Evolutionary conservation across 305 asterid species (phyloP).

Genomic region (Coffea humblotiana): DNA sequence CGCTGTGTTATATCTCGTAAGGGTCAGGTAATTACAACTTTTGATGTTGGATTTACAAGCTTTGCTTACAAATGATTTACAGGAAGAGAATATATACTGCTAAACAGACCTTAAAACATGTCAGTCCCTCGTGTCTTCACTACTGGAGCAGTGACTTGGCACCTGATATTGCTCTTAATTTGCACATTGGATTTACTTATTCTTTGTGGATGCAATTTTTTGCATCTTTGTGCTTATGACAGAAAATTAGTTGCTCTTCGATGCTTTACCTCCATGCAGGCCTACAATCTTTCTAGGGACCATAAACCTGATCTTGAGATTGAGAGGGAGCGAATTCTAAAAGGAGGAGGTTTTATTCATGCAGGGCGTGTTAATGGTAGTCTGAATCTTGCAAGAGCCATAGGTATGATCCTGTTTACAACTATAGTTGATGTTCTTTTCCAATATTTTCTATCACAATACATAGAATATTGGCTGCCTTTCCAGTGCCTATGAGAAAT

Average conservation of each 20-base stretch:
- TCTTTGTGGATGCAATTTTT: neutral
- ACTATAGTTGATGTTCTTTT: constrained; percentile 1
- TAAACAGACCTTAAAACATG: neutral
- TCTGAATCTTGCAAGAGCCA: constrained; percentile 92
- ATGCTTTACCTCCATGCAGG: constrained; percentile 43
- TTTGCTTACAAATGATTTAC: neutral
- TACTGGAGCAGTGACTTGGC: neutral
- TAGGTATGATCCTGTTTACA: constrained; percentile 45
- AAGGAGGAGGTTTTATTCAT: constrained; percentile 93
- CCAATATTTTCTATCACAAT: neutral
- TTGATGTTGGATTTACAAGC: neutral
- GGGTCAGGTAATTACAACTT: constrained; percentile 67
- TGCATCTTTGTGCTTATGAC: neutral
- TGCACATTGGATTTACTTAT: neutral
- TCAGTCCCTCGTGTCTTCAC: neutral
- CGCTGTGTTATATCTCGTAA: constrained; percentile 97
- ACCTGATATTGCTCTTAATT: neutral
- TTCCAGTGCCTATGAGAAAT: neutral
- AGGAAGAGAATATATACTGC: neutral
- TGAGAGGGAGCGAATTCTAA: constrained; percentile 82
- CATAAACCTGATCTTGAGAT: constrained; percentile 92
- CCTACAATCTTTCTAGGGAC: constrained; percentile 90
- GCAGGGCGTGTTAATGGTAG: constrained; percentile 96
- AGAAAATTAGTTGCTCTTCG: constrained; percentile 8
- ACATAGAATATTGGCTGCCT: neutral